Base-by-base conservation (phyloP, 768 basidiomycete genomes). In the Psilocybe cubensis region DNA sequence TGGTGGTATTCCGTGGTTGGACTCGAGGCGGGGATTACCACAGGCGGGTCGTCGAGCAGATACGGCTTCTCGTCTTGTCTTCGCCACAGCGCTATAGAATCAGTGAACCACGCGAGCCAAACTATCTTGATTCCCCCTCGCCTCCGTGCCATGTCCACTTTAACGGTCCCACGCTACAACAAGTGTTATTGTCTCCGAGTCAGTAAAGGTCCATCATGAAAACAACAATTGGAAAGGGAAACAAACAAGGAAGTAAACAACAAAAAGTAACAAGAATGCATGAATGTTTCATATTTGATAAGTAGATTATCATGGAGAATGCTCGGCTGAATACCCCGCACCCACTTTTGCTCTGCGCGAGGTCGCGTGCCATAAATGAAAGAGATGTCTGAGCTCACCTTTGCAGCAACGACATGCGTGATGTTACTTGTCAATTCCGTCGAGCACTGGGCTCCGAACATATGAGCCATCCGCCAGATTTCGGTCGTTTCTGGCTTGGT, bases 381-480 rank as follows among this genome's bases (percentile, higher is more conserved):
- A 5, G 21, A 33, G 23, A 24, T n/a, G 31, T 18, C 49, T 28
- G n/a, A n/a, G 20, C 70, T 56, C 59, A 92, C 92, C 81, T 94
- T 93, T 8, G 89, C 91, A 20, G 94, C 91, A 20, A 99, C 93
- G 35, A 98, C 88, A 65, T 99, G 97, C 0, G 96, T 98, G 20
- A 91, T 82, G 2, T 80, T 74, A 24, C 70, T 71, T 4, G 79
- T 80, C 38, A 97, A 69, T 60, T 93, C 87, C 14, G 82, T 87
- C 45, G 86, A 82, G 70, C 89, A 92, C 45, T 77, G 79, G 2
- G 96, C 96, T 8, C 96, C 96, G 64, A 97, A 98, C 74, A 91
- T 88, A 46, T 83, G 80, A 11, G 96, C 94, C 69, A 89, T 80
- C 63, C 84, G 80, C 94, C 94, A 96, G 48, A 94, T 85, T 65